phyloP scores from a whole-genome alignment of 1,284 basidiomycete species.

The Trichosporon sp. region DNA sequence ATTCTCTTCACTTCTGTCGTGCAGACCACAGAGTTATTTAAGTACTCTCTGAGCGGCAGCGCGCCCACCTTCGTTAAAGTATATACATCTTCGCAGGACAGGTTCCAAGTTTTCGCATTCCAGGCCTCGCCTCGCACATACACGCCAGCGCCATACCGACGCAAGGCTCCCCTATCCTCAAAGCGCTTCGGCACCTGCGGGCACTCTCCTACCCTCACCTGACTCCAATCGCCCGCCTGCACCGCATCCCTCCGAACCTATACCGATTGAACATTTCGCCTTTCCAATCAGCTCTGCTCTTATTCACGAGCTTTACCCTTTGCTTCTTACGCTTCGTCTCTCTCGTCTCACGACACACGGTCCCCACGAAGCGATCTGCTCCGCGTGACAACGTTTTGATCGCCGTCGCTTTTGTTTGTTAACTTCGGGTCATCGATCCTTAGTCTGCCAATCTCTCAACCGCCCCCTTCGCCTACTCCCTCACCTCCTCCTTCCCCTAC shows the following conservation, averaged over 20 bases:
- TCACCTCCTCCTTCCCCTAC: background rate
- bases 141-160: background rate
- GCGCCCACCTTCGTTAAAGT: background rate
- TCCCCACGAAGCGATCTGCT: background rate
- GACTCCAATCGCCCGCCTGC: background rate
- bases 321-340: background rate
- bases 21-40: background rate
- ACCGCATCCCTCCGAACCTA: background rate
- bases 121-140: background rate
- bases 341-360: background rate
- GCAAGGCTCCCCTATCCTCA: background rate
- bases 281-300: background rate
- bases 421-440: background rate
- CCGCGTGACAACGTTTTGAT: background rate
- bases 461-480: background rate
- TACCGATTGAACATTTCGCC: background rate
- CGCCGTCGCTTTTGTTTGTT: background rate
- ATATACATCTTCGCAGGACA: background rate
- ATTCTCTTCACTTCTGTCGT: background rate
- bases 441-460: background rate
- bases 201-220: background rate
- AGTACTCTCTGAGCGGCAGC: background rate
- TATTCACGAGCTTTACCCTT: background rate
- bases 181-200: background rate
- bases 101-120: background rate